A percentile compares a stretch with the other conserved stretches of the same genome.
phyloP scores from a whole-genome alignment of 192 early-diverging fungal species.

The Pilobolus umbonatus region DNA sequence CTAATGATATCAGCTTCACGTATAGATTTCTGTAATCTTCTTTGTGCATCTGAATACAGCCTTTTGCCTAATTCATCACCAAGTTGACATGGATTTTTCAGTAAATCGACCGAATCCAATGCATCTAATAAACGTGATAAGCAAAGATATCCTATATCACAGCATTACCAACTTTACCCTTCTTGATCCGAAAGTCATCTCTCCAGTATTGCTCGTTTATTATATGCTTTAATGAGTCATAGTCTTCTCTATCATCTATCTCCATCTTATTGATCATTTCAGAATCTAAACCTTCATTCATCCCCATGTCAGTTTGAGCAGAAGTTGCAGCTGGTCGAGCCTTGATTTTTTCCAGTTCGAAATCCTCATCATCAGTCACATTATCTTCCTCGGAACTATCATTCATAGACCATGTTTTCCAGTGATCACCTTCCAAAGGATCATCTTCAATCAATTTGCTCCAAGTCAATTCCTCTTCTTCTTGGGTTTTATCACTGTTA shows the following conservation, averaged over 20 bases:
- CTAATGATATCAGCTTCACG: conserved; percentile 33
- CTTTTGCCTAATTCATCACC: conserved; percentile 7
- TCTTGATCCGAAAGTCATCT: background rate
- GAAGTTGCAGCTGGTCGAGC: no score
- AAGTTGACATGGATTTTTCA: conserved; percentile 2
- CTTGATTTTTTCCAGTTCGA: conserved; percentile 16
- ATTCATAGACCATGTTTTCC: conserved; percentile 16
- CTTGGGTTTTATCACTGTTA: background rate
- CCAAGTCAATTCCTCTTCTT: conserved; percentile 18
- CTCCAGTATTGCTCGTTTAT: conserved; percentile 26
- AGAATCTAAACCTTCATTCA: no score
- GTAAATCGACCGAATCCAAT: background rate
- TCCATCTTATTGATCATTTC: conserved; percentile 1
- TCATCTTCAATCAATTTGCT: conserved; percentile 29
- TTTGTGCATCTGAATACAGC: conserved; percentile 6
- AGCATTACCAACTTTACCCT: background rate
- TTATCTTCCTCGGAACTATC: conserved; percentile 4
- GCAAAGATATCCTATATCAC: background rate
- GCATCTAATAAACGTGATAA: background rate
- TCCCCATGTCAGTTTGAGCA: no score
- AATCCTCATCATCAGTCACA: conserved; percentile 18
- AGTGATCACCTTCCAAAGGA: conserved; percentile 34
- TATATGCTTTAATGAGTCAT: conserved; percentile 13
- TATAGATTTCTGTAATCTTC: conserved; percentile 11
- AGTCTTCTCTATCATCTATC: conserved; percentile 9